A percentile compares a stretch with the other conserved stretches of the same genome.
Evolutionary conservation across 192 early-diverging fungal genomes (phyloP).

Genomic region (Entophlyctis luteolus): DNA sequence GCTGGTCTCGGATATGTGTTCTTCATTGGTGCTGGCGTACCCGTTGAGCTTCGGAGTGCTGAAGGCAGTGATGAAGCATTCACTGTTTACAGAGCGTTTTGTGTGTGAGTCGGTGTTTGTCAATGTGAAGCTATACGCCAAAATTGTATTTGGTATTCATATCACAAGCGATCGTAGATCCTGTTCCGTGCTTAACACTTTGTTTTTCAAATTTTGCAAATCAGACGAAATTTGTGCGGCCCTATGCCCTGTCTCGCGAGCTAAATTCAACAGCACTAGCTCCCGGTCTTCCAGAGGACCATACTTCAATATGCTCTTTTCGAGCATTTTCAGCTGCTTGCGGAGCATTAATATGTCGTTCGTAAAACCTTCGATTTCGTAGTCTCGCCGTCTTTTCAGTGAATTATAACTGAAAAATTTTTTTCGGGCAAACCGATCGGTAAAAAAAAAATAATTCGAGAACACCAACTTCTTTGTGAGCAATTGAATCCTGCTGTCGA

Average conservation of each 20-base stretch:
- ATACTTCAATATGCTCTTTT: conserved; percentile 55
- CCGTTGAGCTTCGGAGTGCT: conserved; percentile 43
- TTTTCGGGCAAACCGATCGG: background rate
- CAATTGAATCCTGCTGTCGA: conserved; percentile 26
- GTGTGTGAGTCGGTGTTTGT: conserved; percentile 22
- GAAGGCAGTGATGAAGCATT: conserved; percentile 31
- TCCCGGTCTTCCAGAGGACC: conserved; percentile 57
- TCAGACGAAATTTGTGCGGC: conserved; percentile 41
- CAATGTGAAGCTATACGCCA: background rate
- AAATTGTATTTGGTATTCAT: conserved; percentile 5
- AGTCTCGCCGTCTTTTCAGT: conserved; percentile 52
- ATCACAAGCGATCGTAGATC: conserved; percentile 33
- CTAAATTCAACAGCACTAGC: conserved; percentile 47
- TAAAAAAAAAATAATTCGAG: background rate
- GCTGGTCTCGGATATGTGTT: conserved; percentile 70
- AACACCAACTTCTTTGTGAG: conserved; percentile 33
- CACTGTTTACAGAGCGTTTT: conserved; percentile 47
- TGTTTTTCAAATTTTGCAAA: conserved; percentile 41
- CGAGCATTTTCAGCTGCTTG: conserved; percentile 49
- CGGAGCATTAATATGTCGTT: conserved; percentile 56
- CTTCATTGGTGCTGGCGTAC: conserved; percentile 68
- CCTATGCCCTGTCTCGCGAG: conserved; percentile 35
- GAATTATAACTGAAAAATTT: conserved; percentile 41
- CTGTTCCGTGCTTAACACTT: conserved; percentile 37
- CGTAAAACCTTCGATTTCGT: conserved; percentile 66